These are phyloP conservation scores for Talinum fruticosum DNA, from an alignment of 148 eudicot genomes.

Conservation along the genomic window DNA sequence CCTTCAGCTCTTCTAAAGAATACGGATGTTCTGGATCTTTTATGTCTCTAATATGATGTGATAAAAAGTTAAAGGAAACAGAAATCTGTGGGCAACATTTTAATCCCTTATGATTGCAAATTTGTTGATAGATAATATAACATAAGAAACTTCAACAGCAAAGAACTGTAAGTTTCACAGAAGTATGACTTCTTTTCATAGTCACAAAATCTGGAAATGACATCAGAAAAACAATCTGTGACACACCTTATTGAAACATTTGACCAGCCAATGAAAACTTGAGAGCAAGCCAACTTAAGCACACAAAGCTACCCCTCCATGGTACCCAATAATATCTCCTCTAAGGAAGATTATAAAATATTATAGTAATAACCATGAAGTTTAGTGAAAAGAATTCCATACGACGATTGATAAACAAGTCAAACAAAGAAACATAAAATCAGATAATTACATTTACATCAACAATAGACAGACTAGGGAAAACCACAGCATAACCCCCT, in stretches of 20 bases:
- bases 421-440: neutral
- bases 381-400: neutral
- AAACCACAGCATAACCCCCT: neutral
- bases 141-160: neutral
- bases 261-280: neutral
- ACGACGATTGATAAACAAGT: neutral
- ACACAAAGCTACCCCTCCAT: neutral
- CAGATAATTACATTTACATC: neutral
- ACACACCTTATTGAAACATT: neutral
- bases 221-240: neutral
- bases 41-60: slow-evolving; percentile 92
- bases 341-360: neutral
- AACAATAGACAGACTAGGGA: neutral
- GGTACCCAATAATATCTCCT: neutral
- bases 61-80: slow-evolving; percentile 37
- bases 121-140: neutral
- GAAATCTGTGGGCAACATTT: neutral
- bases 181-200: no score
- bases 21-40: slow-evolving; percentile 99
- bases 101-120: neutral
- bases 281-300: neutral
- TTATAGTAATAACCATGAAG: neutral
- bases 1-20: slow-evolving; percentile 92
- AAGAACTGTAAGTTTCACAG: neutral
- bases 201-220: neutral